Conservation (phyloP, 306 rosid genomes). For the Cucurbita ficifolia region DNA sequence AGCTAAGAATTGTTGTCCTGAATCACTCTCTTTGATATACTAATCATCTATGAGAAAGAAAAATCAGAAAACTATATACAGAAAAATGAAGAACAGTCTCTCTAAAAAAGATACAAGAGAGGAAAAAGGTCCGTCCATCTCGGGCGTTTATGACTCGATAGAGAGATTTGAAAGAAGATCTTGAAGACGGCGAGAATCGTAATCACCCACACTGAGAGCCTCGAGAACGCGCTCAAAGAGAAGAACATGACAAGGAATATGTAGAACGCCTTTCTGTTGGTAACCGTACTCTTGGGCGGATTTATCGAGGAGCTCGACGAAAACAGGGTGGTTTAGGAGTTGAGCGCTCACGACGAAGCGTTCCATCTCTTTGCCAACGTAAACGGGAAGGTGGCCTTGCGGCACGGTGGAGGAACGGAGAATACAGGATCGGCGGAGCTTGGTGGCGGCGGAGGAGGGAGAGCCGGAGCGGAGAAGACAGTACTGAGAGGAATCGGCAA, state of each 20-base stretch:
- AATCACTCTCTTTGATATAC: not conserved
- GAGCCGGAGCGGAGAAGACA: slow-evolving; percentile 44
- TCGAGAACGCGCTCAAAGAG: slow-evolving; percentile 78
- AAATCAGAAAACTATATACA: slow-evolving; percentile 4
- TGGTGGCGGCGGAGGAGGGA: not conserved
- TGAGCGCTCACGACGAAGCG: slow-evolving; percentile 65
- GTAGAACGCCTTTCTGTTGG: slow-evolving; percentile 72
- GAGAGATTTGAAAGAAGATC: slow-evolving; percentile 32
- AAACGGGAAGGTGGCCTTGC: slow-evolving; percentile 72
- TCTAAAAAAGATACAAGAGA: not conserved
- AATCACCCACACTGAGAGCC: slow-evolving; percentile 45
- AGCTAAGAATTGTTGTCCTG: not conserved
- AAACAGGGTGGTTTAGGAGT: slow-evolving; percentile 68
- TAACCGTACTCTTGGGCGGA: slow-evolving; percentile 94
- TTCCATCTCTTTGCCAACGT: slow-evolving; percentile 92
- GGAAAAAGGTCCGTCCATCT: not conserved
- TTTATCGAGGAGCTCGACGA: slow-evolving; percentile 62
- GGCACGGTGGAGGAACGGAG: slow-evolving; percentile 20
- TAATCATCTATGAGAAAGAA: not conserved
- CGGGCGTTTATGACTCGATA: slow-evolving; percentile 7
- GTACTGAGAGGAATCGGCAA: slow-evolving; percentile 83
- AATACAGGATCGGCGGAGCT: slow-evolving; percentile 15
- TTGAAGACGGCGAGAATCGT: slow-evolving; percentile 28
- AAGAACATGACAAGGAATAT: slow-evolving; percentile 66
- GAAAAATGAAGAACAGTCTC: not conserved